These are phyloP conservation scores for Smithsoniella earleae DNA, from an alignment of 163 green algal species.

Conservation along the genomic window DNA sequence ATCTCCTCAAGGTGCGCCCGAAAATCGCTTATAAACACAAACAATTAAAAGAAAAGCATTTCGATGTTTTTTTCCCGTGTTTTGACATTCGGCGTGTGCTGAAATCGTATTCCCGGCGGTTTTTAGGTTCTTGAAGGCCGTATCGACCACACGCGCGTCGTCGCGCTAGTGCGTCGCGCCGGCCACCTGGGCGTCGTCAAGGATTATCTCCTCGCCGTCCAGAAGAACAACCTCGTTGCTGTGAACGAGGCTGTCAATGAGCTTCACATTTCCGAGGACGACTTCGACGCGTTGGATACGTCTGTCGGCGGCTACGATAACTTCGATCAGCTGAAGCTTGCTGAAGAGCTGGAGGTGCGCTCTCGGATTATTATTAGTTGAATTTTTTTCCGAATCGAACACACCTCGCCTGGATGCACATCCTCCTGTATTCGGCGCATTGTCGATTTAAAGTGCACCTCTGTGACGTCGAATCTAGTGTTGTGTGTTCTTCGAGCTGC, in stretches of 20 bases:
- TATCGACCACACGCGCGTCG: constrained; percentile 86
- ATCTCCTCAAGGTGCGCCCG: constrained; percentile 71
- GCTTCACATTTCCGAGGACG: constrained; percentile 95
- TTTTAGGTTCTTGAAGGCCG: constrained; percentile 75
- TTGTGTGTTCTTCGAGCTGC: too few species aligned
- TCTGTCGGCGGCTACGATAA: constrained; percentile 92
- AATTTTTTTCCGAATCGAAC: too few species aligned
- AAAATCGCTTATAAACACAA: too few species aligned
- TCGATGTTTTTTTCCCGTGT: too few species aligned
- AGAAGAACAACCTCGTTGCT: constrained; percentile 64
- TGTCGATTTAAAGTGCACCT: too few species aligned
- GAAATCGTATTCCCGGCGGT: too few species aligned
- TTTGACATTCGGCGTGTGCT: not conserved
- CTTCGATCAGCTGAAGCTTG: constrained; percentile 85
- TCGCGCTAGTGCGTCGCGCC: constrained; percentile 80
- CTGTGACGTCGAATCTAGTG: too few species aligned
- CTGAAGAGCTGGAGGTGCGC: constrained; percentile 35
- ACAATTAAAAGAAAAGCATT: too few species aligned
- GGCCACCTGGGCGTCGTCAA: constrained; percentile 85
- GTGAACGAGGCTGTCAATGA: constrained; percentile 98
- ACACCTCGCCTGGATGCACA: too few species aligned
- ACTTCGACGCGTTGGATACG: constrained; percentile 77
- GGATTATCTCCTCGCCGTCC: constrained; percentile 75
- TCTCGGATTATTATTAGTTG: too few species aligned
- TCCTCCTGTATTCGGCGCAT: too few species aligned